These are phyloP conservation scores for Clausena lansium DNA, from an alignment of 345 rosid species.

Conservation along the genomic window DNA sequence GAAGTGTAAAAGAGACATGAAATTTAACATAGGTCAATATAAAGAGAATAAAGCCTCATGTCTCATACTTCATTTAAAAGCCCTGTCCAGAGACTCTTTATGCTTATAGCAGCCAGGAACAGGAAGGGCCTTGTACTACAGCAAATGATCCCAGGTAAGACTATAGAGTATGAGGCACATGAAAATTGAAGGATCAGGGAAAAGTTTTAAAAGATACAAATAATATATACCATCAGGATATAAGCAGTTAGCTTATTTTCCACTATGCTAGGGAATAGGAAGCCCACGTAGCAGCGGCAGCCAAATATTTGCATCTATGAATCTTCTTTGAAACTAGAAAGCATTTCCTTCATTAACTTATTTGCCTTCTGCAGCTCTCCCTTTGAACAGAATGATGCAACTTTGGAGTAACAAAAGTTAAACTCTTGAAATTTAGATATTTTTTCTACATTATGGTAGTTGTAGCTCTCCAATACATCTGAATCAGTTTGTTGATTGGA, in stretches of 20 bases:
- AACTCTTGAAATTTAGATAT: constrained; percentile 29
- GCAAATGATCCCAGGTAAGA: background rate
- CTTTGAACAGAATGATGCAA: constrained; percentile 63
- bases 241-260: background rate
- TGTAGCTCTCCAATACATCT: constrained; percentile 13
- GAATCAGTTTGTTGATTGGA: constrained; percentile 18
- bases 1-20: constrained; percentile 18
- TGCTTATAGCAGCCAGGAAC: background rate
- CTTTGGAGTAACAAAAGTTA: constrained; percentile 46
- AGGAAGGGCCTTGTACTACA: background rate
- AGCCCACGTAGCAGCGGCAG: background rate
- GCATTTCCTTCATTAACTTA: constrained; percentile 40
- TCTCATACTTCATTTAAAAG: background rate
- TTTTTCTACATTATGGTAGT: constrained; percentile 12
- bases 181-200: background rate
- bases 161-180: no score
- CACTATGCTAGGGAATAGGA: background rate
- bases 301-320: background rate
- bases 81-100: background rate
- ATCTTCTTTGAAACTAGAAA: constrained; percentile 35
- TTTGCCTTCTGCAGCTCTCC: constrained; percentile 70
- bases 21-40: constrained; percentile 10
- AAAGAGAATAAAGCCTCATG: background rate
- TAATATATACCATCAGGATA: background rate
- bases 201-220: background rate